A percentile compares a stretch with the other conserved stretches of the same genome.
Evolutionary conservation across 805 yeast species (phyloP).

Genomic region (Pichia ethanolica): DNA sequence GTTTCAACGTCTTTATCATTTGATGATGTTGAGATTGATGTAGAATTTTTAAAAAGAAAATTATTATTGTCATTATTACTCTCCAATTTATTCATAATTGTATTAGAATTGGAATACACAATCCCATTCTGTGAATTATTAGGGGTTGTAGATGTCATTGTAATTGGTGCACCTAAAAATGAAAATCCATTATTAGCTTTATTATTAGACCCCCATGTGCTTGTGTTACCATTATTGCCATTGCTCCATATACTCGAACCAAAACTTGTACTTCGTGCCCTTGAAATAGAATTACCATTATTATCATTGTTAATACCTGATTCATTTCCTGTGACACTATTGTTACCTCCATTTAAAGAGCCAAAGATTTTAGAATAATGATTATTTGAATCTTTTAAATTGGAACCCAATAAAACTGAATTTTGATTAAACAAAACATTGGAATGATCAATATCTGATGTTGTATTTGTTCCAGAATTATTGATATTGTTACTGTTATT

Average conservation of each 20-base stretch:
- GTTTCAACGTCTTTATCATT: background rate
- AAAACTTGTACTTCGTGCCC: conserved; percentile 29
- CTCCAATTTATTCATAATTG: background rate
- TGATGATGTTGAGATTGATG: background rate
- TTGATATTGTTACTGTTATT: background rate
- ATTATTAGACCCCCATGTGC: background rate
- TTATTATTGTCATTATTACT: background rate
- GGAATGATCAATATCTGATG: background rate
- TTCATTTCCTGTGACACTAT: background rate
- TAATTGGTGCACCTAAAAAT: conserved; percentile 9
- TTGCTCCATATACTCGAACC: conserved; percentile 31
- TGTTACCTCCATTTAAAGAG: background rate
- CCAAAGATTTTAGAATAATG: conserved; percentile 4
- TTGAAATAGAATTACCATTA: conserved; percentile 13
- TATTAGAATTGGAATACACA: background rate
- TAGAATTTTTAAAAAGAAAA: background rate
- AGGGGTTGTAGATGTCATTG: background rate
- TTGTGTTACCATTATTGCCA: conserved; percentile 10
- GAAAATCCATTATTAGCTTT: conserved; percentile 3
- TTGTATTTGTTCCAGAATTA: too few relatives aligned
- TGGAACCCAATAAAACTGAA: conserved; percentile 10
- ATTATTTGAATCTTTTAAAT: background rate
- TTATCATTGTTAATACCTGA: background rate
- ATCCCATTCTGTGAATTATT: background rate
- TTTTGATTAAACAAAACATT: conserved; percentile 8